A percentile compares a stretch with the other conserved stretches of the same genome.
These are phyloP conservation scores for Medicago arabica DNA, from an alignment of 306 rosid species.

Conservation along the genomic window DNA sequence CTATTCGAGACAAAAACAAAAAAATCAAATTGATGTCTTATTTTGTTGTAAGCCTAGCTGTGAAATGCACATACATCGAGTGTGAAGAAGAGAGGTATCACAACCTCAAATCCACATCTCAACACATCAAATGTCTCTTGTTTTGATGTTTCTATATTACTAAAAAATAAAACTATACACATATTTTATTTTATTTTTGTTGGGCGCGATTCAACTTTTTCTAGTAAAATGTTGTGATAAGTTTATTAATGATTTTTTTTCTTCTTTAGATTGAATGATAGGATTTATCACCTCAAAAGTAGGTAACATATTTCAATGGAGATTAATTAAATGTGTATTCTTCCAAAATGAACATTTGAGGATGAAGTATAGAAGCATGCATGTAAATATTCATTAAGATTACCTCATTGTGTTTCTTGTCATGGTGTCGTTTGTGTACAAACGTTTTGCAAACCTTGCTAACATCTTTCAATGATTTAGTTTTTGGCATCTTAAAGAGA, in stretches of 20 bases:
- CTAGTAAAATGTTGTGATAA: background rate
- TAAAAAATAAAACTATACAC: background rate
- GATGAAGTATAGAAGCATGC: slow-evolving; percentile 7
- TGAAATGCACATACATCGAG: no score
- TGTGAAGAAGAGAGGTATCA: background rate
- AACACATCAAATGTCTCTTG: background rate
- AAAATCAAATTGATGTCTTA: background rate
- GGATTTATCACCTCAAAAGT: background rate
- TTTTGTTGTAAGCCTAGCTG: background rate
- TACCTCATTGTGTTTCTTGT: slow-evolving; percentile 47
- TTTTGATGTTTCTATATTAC: background rate
- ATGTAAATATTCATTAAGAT: slow-evolving; percentile 10
- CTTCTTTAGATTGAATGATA: slow-evolving; percentile 4
- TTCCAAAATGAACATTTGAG: slow-evolving; percentile 4
- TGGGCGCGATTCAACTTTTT: background rate
- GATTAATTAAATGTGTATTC: background rate
- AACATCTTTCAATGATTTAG: slow-evolving; percentile 58
- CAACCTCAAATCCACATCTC: background rate
- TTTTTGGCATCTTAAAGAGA: slow-evolving; percentile 58
- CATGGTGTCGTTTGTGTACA: slow-evolving; percentile 29
- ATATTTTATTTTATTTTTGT: background rate
- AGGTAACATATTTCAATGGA: background rate
- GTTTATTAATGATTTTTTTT: background rate
- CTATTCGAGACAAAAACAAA: no score
- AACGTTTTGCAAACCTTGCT: slow-evolving; percentile 60